A percentile compares a stretch with the other conserved stretches of the same genome.
phyloP scores from a whole-genome alignment of 345 rosid species.

The Anacardium occidentale region DNA sequence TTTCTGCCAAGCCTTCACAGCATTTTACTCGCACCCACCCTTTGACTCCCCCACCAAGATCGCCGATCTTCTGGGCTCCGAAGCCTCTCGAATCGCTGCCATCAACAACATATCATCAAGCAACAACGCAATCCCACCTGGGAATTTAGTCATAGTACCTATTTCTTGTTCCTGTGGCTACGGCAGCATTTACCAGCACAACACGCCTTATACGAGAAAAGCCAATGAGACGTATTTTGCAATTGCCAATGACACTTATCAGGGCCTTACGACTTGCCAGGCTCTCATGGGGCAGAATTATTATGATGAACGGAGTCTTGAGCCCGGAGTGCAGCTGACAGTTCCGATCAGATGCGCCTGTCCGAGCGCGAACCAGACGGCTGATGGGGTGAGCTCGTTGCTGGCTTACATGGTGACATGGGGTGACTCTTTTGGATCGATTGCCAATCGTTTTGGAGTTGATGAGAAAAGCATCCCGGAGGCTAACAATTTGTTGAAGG shows the following conservation, averaged over 20 bases:
- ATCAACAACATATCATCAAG: conserved; percentile 21
- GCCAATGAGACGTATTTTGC: neutral
- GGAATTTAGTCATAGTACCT: conserved; percentile 25
- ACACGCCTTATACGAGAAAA: conserved; percentile 9
- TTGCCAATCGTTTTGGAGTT: conserved; percentile 13
- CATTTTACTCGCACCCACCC: conserved; percentile 18
- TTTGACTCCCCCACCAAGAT: conserved; percentile 23
- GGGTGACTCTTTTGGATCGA: conserved; percentile 10
- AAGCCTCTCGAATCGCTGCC: conserved; percentile 18
- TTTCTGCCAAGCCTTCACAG: conserved; percentile 30
- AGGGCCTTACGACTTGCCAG: conserved; percentile 34
- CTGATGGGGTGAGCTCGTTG: conserved; percentile 15
- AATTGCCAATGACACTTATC: conserved; percentile 27
- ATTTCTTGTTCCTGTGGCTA: conserved; percentile 30
- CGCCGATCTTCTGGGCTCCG: conserved; percentile 32
- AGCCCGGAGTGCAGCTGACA: neutral
- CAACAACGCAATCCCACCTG: neutral
- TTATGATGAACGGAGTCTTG: neutral
- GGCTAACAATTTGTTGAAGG: conserved; percentile 17
- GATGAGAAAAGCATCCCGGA: neutral
- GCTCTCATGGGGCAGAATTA: conserved; percentile 22
- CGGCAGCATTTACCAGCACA: conserved; percentile 23
- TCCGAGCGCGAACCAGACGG: conserved; percentile 24
- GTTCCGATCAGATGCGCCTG: conserved; percentile 35
- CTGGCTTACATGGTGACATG: conserved; percentile 20